These are phyloP conservation scores for Sporothrix pallida DNA, from an alignment of 2,329 filamentous ascomycete genomes.

Conservation along the genomic window DNA sequence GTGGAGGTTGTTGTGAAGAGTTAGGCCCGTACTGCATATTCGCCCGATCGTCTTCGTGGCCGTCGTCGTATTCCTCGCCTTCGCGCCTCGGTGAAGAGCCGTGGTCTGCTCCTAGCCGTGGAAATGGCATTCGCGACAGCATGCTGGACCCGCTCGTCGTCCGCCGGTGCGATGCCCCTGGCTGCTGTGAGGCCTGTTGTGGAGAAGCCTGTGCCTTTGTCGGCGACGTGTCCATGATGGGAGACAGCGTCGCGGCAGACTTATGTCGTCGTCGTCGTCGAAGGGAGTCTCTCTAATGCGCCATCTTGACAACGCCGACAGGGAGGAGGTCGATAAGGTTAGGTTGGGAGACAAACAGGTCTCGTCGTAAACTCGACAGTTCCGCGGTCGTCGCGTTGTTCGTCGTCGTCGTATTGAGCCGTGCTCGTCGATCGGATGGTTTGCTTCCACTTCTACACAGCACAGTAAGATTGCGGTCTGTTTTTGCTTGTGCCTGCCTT, in stretches of 20 bases:
- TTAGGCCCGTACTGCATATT: neutral
- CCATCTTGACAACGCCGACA: slow-evolving; percentile 11
- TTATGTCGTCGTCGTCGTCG: slow-evolving; percentile 23
- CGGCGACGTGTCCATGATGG: slow-evolving; percentile 4
- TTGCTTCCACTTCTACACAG: neutral
- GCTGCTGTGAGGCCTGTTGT: neutral
- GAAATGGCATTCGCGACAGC: slow-evolving; percentile 32
- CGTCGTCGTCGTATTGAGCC: slow-evolving; percentile 1
- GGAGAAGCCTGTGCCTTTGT: slow-evolving; percentile 1
- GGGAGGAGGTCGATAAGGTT: neutral
- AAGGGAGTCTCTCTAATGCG: slow-evolving; percentile 14
- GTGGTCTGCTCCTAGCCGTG: slow-evolving; percentile 15
- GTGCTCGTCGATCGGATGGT: slow-evolving; percentile 15
- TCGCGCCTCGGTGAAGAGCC: slow-evolving; percentile 4
- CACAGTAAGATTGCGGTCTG: neutral
- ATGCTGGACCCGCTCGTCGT: slow-evolving; percentile 29
- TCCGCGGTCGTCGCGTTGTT: slow-evolving; percentile 4
- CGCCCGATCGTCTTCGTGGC: neutral
- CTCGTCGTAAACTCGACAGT: neutral
- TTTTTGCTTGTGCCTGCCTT: neutral
- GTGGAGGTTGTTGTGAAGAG: neutral
- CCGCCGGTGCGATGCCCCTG: slow-evolving; percentile 13
- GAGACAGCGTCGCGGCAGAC: neutral
- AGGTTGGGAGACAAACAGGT: neutral
- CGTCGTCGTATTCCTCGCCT: slow-evolving; percentile 30